Base-by-base conservation (phyloP, 495 filamentous ascomycete species). In the Penicillium lagena region DNA sequence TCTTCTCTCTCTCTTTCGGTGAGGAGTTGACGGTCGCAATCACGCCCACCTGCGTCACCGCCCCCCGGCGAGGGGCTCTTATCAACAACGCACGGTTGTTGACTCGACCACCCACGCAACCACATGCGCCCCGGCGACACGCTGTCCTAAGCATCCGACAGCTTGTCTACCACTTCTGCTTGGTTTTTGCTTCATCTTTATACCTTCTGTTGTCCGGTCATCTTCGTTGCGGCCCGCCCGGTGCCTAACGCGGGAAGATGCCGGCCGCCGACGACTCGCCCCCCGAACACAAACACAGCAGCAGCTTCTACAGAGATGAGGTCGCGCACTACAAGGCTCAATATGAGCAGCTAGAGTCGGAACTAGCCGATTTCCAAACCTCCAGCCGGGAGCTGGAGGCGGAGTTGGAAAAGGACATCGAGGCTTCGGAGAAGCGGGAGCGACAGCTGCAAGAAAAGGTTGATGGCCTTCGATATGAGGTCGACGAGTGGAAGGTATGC, bases 401-500 rank as follows among this genome's bases (percentile, higher is more conserved):
- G 34, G 94, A 97, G 65, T 74, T 98, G 37, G 93, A 98, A 69
- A 93, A 90, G 75, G 93, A 98, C 61, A 79, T 97, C 38, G 94
- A 98, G 62, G 86, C 87, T 14, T 89, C 90, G 33, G 93, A 98
- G 75, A 91, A 93, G 70, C 79, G 87, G 54, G 93, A 98, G 63
- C 77, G 89, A 45, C 74, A 79, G 45, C 66, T 97, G 54, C 80
- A 89, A 59, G 84, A 91, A 62, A 95, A 93, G 68, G 82, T 86
- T 2, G 93, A 97, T 56, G 73, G 68, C 22, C 61, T 95, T 54
- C 79, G 77, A 43, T 96, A 88, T 56, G 89, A 96, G 59, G 90
- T 91, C 1, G 90, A 96, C 13, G 93, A 98, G 67, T 98, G 93
- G 93, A 96, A 98, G 81, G 90, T 95, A 73, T 58, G 80, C 1